phyloP scores from a whole-genome alignment of 1,284 basidiomycete genomes.

The Entoloma clypeatum region DNA sequence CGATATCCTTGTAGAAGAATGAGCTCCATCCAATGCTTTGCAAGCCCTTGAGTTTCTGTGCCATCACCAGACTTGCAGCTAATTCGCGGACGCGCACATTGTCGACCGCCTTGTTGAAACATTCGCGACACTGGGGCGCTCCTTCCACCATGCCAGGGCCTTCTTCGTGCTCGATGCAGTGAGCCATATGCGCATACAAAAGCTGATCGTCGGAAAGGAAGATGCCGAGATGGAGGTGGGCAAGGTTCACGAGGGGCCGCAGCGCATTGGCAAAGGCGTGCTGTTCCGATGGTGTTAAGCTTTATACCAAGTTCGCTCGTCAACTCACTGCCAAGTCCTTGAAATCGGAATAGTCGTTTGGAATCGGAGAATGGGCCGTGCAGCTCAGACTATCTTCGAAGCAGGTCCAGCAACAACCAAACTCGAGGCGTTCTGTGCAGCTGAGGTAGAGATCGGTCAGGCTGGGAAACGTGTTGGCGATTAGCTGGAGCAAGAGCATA shows the following conservation, averaged over 20 bases:
- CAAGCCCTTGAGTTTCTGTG: conserved; percentile 40
- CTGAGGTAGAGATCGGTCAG: conserved; percentile 49
- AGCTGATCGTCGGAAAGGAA: conserved; percentile 32
- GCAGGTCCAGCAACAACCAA: conserved; percentile 57
- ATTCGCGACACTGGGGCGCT: conserved; percentile 32
- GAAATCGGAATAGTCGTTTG: conserved; percentile 41
- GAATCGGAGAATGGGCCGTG: conserved; percentile 60
- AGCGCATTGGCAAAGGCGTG: conserved; percentile 33
- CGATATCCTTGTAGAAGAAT: conserved; percentile 35
- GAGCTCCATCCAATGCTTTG: conserved; percentile 51
- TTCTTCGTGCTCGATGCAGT: conserved; percentile 22
- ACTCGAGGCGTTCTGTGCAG: conserved; percentile 53
- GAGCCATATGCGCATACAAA: conserved; percentile 40
- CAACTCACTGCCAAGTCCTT: conserved; percentile 48
- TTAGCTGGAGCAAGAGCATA: conserved; percentile 38
- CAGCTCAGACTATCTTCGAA: conserved; percentile 55
- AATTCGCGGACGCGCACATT: conserved; percentile 35
- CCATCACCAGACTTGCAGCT: conserved; percentile 41
- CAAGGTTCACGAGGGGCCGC: conserved; percentile 41
- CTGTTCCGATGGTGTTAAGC: conserved; percentile 21
- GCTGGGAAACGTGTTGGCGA: conserved; percentile 43
- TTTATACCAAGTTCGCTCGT: not conserved
- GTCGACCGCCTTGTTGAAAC: conserved; percentile 19
- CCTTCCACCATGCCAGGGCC: conserved; percentile 23
- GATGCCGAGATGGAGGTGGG: conserved; percentile 51